These are phyloP conservation scores for Lagenidium giganteum DNA, from an alignment of 352 stramenopile species.

Conservation along the genomic window DNA sequence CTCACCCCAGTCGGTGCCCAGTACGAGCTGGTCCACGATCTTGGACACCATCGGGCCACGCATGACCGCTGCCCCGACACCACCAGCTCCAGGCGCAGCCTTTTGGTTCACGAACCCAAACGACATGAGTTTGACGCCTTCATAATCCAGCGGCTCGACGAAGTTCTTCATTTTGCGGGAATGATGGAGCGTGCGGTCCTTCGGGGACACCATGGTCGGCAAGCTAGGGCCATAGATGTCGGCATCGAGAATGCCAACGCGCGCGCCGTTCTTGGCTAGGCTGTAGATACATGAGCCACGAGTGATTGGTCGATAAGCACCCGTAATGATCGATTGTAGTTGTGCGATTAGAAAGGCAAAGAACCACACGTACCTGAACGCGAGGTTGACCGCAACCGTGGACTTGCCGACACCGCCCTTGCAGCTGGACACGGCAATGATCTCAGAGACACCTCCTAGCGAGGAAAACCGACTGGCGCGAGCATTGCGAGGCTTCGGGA, in stretches of 20 bases:
- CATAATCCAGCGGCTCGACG: constrained; percentile 65
- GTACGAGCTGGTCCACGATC: constrained; percentile 92
- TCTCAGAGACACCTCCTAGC: constrained; percentile 65
- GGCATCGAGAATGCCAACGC: constrained; percentile 96
- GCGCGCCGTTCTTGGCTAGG: constrained; percentile 75
- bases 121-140: constrained; percentile 86
- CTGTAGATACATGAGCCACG: too few species aligned
- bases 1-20: constrained; percentile 94
- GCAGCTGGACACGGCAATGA: constrained; percentile 85
- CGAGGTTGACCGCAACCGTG: constrained; percentile 96
- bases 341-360: too few species aligned
- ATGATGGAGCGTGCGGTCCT: constrained; percentile 46
- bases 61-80: constrained; percentile 88
- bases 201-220: constrained; percentile 90
- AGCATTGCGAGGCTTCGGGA: constrained; percentile 37
- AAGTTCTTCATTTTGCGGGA: constrained; percentile 61
- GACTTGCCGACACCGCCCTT: constrained; percentile 98
- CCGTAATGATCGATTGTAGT: too few species aligned
- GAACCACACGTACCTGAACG: too few species aligned
- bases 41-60: constrained; percentile 96
- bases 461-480: constrained; percentile 53
- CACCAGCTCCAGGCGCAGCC: constrained; percentile 48
- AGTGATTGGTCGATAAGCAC: too few species aligned
- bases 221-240: constrained; percentile 98
- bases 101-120: constrained; percentile 86